Evolutionary conservation across 2,329 filamentous ascomycete genomes (phyloP), one percentile per base, ranked within the genome.

Genomic region (Moelleriella libera): DNA sequence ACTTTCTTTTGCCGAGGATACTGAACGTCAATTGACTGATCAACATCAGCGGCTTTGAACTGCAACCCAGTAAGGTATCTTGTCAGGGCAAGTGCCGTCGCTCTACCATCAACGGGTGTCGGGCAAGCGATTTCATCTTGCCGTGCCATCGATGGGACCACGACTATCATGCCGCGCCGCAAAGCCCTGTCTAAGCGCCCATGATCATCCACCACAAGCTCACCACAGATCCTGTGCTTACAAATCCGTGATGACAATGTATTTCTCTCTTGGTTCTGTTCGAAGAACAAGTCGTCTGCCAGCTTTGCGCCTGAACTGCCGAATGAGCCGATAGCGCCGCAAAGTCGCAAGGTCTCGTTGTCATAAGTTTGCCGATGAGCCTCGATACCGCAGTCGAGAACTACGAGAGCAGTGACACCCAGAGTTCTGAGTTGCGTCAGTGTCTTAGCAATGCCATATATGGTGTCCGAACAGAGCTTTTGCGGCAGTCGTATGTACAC

Each of bases 401-500:
- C 83, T 0, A 98, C 77, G 21, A 89, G 79, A 50, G 88, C 88
- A 45, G 80, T 73, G 54, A 98, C 75, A 3, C 92, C 90, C 11
- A 98, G 74, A 46, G 83, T 80, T 40, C 81, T 78, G 45, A 98
- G 78, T 61, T 95, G 90, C 31, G 82, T 82, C 41, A 98, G 66
- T 0, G 92, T 97, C 60, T 83, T 80, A 5, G 83, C 87, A 49
- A 97, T 79, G 1, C 88, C 89, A 43, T 75, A 66, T 9, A 97
- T 61, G 0, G 79, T 85, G 2, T 69, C 65, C 50, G 88, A 76
- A 55, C 85, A 75, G 44, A 94, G 73, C 2, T 71, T 64, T 55
- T 94, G 82, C 0, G 88, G 83, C 42, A 77, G 75, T 47, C 84
- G 78, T 47, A 98, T 72, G 64, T 94, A 95, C 53, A 96, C 81